Evolutionary conservation across 805 yeast species (phyloP).

Genomic region (Candida namnaoensis): DNA sequence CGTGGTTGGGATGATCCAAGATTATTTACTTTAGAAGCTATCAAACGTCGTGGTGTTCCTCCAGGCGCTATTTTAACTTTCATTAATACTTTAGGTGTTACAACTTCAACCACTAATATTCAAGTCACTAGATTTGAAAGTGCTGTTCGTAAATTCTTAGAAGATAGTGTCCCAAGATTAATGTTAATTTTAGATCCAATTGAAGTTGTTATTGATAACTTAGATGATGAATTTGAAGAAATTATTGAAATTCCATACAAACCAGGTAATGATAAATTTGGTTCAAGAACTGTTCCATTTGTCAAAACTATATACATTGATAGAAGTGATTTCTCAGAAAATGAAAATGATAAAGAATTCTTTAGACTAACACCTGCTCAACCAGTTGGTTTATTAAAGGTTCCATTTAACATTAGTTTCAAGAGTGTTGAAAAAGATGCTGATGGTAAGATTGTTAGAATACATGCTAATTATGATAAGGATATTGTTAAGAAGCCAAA

Average conservation of each 20-base stretch:
- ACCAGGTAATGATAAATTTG: slow-evolving; percentile 75
- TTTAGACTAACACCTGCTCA: slow-evolving; percentile 92
- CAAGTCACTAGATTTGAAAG: slow-evolving; percentile 86
- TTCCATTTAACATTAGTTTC: slow-evolving; percentile 75
- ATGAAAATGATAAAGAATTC: slow-evolving; percentile 52
- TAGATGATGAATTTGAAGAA: slow-evolving; percentile 68
- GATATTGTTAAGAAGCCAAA: slow-evolving; percentile 60
- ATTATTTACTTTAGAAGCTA: slow-evolving; percentile 86
- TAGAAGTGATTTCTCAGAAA: slow-evolving; percentile 76
- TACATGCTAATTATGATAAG: slow-evolving; percentile 75
- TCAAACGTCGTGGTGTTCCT: slow-evolving; percentile 96
- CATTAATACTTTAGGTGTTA: slow-evolving; percentile 93
- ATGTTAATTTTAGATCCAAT: slow-evolving; percentile 90
- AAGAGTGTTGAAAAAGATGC: slow-evolving; percentile 54
- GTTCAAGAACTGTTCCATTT: slow-evolving; percentile 68
- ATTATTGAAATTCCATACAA: slow-evolving; percentile 76
- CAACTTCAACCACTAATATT: slow-evolving; percentile 87
- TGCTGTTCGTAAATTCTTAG: slow-evolving; percentile 80
- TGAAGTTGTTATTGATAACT: slow-evolving; percentile 73
- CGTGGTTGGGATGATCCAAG: slow-evolving; percentile 99
- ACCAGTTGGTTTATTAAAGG: slow-evolving; percentile 89
- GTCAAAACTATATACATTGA: slow-evolving; percentile 78
- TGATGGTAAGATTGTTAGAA: slow-evolving; percentile 54
- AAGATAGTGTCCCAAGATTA: slow-evolving; percentile 85
- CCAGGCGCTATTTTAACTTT: slow-evolving; percentile 95